These are phyloP conservation scores for Neurospora sp. DNA, from an alignment of 495 filamentous ascomycete genomes.

Conservation along the genomic window DNA sequence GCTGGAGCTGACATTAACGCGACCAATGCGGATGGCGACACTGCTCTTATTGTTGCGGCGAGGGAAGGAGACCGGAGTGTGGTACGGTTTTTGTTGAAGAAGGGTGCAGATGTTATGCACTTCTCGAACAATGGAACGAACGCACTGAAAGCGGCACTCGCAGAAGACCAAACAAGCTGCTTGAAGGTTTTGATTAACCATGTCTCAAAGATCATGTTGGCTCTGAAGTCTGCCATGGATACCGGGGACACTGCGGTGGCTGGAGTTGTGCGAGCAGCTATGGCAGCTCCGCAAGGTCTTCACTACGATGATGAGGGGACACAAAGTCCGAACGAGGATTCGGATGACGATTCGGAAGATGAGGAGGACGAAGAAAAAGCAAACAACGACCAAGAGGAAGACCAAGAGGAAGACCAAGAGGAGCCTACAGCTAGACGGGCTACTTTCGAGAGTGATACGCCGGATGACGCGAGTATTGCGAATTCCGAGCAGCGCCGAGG, in stretches of 20 bases:
- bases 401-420: not conserved
- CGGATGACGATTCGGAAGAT: not conserved
- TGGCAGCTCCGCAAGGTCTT: not conserved
- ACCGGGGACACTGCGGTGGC: not conserved
- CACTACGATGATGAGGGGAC: not conserved
- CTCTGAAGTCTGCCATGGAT: not conserved
- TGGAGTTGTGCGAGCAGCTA: not conserved
- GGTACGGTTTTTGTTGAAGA: not conserved
- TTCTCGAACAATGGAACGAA: not conserved
- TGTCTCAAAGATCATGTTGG: not conserved
- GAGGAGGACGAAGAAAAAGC: not conserved
- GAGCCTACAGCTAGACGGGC: not conserved
- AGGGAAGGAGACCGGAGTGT: not conserved
- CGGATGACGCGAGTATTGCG: not conserved
- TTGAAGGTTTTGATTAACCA: not conserved
- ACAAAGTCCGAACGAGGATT: not conserved
- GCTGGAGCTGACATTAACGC: conserved; percentile 25
- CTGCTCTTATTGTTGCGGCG: conserved; percentile 15
- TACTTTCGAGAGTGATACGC: not conserved
- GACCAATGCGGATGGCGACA: conserved; percentile 21
- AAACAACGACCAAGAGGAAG: not conserved
- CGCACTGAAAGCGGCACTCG: not conserved
- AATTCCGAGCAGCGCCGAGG: not conserved
- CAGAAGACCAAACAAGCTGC: not conserved
- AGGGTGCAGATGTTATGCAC: not conserved